These are phyloP conservation scores for Ampelocalamus luodianensis DNA, from an alignment of 176 grass and related monocot genomes.

Conservation along the genomic window DNA sequence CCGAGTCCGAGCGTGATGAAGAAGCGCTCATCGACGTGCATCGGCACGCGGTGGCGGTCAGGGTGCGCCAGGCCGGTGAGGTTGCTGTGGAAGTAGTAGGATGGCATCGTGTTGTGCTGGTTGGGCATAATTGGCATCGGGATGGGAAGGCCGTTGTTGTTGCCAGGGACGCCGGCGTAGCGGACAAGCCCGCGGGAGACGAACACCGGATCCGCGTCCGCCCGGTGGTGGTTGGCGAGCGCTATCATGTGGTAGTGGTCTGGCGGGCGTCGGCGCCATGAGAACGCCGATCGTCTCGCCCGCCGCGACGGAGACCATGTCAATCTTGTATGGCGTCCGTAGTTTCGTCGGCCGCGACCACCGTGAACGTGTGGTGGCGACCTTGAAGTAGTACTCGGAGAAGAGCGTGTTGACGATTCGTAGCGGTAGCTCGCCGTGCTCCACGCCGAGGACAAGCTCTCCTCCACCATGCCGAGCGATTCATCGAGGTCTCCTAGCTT, in stretches of 20 bases:
- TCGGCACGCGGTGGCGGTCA: not conserved
- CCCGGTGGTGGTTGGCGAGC: slow-evolving; percentile 34
- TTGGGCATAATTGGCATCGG: slow-evolving; percentile 24
- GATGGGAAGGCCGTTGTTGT: slow-evolving; percentile 43
- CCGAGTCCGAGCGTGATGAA: slow-evolving; percentile 36
- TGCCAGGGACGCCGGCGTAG: not conserved
- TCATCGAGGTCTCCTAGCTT: slow-evolving; percentile 50
- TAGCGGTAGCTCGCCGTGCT: slow-evolving; percentile 48
- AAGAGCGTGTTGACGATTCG: slow-evolving; percentile 57
- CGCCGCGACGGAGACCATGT: slow-evolving; percentile 49
- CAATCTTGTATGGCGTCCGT: slow-evolving; percentile 55
- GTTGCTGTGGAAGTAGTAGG: slow-evolving; percentile 43
- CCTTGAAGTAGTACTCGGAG: slow-evolving; percentile 55
- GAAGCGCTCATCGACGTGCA: slow-evolving; percentile 45
- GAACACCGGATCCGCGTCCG: slow-evolving; percentile 30
- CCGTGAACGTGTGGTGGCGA: slow-evolving; percentile 54
- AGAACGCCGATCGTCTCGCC: slow-evolving; percentile 57
- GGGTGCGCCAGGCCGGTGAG: slow-evolving; percentile 17
- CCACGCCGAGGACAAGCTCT: slow-evolving; percentile 54
- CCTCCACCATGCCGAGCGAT: slow-evolving; percentile 29
- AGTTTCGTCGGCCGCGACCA: slow-evolving; percentile 58
- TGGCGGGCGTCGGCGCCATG: slow-evolving; percentile 41
- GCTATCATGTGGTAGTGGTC: slow-evolving; percentile 34
- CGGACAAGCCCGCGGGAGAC: slow-evolving; percentile 36
- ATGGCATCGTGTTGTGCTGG: slow-evolving; percentile 51